Conservation (phyloP, 108 stramenopile species). For the Mediolabrus comicus region DNA sequence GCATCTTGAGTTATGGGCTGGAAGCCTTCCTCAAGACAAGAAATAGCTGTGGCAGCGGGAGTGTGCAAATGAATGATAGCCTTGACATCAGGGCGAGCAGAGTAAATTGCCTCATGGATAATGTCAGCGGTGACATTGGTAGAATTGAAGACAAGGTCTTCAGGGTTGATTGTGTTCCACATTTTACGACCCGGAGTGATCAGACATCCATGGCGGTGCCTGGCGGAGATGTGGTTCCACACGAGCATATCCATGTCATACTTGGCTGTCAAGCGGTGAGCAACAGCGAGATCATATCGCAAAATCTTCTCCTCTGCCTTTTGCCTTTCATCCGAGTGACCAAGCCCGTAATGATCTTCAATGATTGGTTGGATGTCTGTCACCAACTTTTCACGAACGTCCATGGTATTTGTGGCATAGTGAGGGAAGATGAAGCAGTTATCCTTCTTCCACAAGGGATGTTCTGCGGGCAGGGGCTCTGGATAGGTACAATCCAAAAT, state of each 20-base stretch:
- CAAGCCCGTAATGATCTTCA: slow-evolving; percentile 44
- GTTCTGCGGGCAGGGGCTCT: slow-evolving; percentile 57
- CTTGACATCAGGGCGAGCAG: slow-evolving; percentile 51
- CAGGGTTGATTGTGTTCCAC: slow-evolving; percentile 53
- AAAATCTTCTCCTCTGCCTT: slow-evolving; percentile 39
- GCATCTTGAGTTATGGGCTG: slow-evolving; percentile 57
- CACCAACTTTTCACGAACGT: slow-evolving; percentile 56
- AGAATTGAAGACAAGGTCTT: slow-evolving; percentile 54
- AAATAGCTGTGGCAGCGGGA: slow-evolving; percentile 56
- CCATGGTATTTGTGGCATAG: slow-evolving; percentile 63
- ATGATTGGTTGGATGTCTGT: slow-evolving; percentile 52
- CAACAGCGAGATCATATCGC: slow-evolving; percentile 46
- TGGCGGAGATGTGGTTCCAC: slow-evolving; percentile 73
- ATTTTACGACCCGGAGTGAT: slow-evolving; percentile 61
- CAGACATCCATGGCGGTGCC: slow-evolving; percentile 44
- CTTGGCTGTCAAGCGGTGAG: slow-evolving; percentile 51
- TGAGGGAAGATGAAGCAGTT: slow-evolving; percentile 63
- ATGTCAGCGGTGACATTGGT: slow-evolving; percentile 63
- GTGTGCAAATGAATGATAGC: slow-evolving; percentile 71
- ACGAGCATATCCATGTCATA: slow-evolving; percentile 69
- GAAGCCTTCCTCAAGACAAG: slow-evolving; percentile 64
- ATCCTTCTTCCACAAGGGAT: slow-evolving; percentile 45
- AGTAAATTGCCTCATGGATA: slow-evolving; percentile 69
- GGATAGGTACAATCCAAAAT: slow-evolving; percentile 65
- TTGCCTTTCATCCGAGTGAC: slow-evolving; percentile 25